Evolutionary conservation across 495 filamentous ascomycete species (phyloP), one percentile per base, ranked within the genome.

Genomic region (Podospora didyma): DNA sequence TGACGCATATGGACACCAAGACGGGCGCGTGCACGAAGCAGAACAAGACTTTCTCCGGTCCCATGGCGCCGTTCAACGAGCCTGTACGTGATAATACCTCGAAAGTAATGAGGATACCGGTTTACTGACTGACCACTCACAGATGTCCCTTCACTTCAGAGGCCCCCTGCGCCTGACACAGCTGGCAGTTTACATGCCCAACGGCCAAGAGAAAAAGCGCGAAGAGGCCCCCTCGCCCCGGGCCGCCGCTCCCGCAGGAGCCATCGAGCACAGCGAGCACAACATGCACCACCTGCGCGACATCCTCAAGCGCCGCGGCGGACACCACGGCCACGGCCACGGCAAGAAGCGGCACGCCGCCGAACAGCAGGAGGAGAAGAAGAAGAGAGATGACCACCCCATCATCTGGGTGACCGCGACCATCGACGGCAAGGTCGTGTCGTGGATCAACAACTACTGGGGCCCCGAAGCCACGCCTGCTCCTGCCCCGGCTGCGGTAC

Each of bases 101-200:
- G n/a, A n/a, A n/a, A n/a, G n/a, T n/a, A n/a, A n/a, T n/a, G n/a
- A n/a, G n/a, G n/a, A n/a, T n/a, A n/a, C n/a, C n/a, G n/a, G n/a
- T 21, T 41, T 49, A 46, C 45, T 54, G 23, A 47, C 34, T 31
- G 9, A 31, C 4, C 4, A 2, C 2, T 39, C 35, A 28, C 53
- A 89, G 88, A 67, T 90, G 31, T 87, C 86, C 0, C 49, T 89
- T 46, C 84, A 89, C 62, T 79, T 91, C 65, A 84, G 87, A 37
- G 88, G 87, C 10, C 88, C 88, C 2, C 60, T 88, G 47, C 55
- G 73, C 7, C 60, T 91, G 14, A 80, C 82, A 57, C 73, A 86
- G 51, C 67, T 90, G 28, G 88, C 86, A 5, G 82, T 83, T 22
- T 90, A 89, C 65, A 71, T 69, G 21, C 79, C 80, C 7, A 64